Evolutionary conservation across 2,329 filamentous ascomycete species (phyloP), one percentile per base, ranked within the genome.

Genomic region (Aspergillus sp.): DNA sequence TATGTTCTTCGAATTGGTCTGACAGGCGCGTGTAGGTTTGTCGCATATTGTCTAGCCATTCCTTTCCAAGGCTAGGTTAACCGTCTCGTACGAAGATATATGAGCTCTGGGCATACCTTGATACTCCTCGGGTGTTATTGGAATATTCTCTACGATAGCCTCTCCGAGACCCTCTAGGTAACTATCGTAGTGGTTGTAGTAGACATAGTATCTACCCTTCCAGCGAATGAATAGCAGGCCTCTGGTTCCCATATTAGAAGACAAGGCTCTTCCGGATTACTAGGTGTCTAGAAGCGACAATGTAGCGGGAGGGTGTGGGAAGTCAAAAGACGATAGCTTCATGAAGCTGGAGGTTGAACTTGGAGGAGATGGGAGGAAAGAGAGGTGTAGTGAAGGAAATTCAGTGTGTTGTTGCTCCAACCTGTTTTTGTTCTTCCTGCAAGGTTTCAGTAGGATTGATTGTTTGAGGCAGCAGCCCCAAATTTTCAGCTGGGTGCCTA

Each of bases 121-220:
- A 49, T 68, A 69, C 7, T 65, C 54, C 9, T 52, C 50, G 3
- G 48, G 56, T 15, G 64, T 61, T 22, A 13, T 7, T 15, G 67
- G 67, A 25, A 69, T 68, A 7, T 62, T 17, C 4, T 57, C 23
- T 7, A 68, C 54, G 8, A 69, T 64, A 9, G 56, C 63, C 1
- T 54, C 48, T 7, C 67, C 64, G 19, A 69, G 61, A 4, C 66
- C 64, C 28, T 69, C 67, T 17, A 63, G 66, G 17, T 68, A 68
- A 31, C 63, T 68, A 55, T 69, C 66, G 11, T 49, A 62, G 8
- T 64, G 59, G 30, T 66, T 69, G 43, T 62, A 63, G 54, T 68
- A 66, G 56, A 62, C 43, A 23, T 65, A 68, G 53, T 65, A 69
- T 64, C 66, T 63, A 54, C 66, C 63, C 15, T 57, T 59, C 47